A percentile compares a stretch with the other conserved stretches of the same genome.
These are phyloP conservation scores for Amanita pallidorosea DNA, from an alignment of 768 basidiomycete genomes.

Conservation along the genomic window DNA sequence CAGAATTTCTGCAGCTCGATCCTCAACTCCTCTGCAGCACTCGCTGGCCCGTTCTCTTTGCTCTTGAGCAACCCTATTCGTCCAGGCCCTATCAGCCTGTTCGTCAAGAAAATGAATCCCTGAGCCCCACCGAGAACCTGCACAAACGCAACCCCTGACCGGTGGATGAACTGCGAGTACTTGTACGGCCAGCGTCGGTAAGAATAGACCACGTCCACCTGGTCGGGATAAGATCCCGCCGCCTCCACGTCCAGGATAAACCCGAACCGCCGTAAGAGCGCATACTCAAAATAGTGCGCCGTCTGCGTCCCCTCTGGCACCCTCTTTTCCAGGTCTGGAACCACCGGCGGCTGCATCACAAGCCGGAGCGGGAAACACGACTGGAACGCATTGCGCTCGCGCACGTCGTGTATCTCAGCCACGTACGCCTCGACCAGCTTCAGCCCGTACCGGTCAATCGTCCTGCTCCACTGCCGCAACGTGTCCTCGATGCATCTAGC, in stretches of 20 bases:
- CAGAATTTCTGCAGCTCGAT: conserved; percentile 56
- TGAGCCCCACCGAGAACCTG: conserved; percentile 73
- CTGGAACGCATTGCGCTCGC: conserved; percentile 81
- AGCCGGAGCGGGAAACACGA: conserved; percentile 79
- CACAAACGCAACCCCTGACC: conserved; percentile 81
- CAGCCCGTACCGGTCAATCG: conserved; percentile 82
- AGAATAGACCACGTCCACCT: conserved; percentile 79
- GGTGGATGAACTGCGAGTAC: conserved; percentile 89
- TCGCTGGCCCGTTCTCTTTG: conserved; percentile 45
- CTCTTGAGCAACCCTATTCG: conserved; percentile 46
- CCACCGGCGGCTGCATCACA: conserved; percentile 61
- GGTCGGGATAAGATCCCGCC: conserved; percentile 61
- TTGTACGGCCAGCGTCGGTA: conserved; percentile 73
- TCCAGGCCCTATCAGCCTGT: conserved; percentile 70
- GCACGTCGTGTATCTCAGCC: conserved; percentile 81
- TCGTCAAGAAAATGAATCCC: conserved; percentile 86
- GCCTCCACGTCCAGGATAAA: conserved; percentile 85
- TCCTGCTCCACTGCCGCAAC: conserved; percentile 68
- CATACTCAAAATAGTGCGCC: conserved; percentile 72
- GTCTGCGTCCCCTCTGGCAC: conserved; percentile 59
- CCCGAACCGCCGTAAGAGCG: conserved; percentile 62
- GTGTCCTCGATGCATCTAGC: conserved; percentile 87
- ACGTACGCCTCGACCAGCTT: conserved; percentile 92
- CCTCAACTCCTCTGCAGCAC: conserved; percentile 53
- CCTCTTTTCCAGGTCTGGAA: conserved; percentile 55